A percentile compares a stretch with the other conserved stretches of the same genome.
Evolutionary conservation across 2,329 filamentous ascomycete species (phyloP).

Genomic region (Trichoderma sp.): DNA sequence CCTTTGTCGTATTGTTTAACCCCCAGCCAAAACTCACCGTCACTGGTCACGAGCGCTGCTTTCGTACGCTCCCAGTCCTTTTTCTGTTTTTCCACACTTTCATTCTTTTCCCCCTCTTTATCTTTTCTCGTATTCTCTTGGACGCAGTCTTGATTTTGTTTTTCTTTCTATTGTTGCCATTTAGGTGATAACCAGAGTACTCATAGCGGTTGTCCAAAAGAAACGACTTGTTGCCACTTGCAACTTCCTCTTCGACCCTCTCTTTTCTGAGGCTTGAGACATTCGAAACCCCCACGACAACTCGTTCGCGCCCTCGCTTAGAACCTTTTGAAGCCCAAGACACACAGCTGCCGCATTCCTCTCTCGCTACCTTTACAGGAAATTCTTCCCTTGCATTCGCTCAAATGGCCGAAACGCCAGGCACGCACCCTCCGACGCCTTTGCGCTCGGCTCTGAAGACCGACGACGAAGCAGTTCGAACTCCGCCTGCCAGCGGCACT

Average conservation of each 20-base stretch:
- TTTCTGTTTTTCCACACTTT: not conserved
- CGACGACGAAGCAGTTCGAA: conserved; percentile 48
- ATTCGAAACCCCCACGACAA: conserved; percentile 1
- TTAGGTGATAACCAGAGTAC: not conserved
- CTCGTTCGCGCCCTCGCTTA: not conserved
- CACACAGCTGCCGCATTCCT: not conserved
- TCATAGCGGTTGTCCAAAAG: not conserved
- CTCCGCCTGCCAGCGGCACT: conserved; percentile 43
- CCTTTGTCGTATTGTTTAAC: not conserved
- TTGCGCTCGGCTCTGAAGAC: conserved; percentile 51
- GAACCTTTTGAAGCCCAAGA: not conserved
- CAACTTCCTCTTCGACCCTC: not conserved
- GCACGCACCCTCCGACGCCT: conserved; percentile 32
- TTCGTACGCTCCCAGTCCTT: conserved; percentile 11
- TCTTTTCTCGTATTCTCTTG: not conserved
- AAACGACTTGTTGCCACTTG: not conserved
- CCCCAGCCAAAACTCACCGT: conserved; percentile 1
- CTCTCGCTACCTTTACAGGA: not conserved
- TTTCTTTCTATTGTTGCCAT: not conserved
- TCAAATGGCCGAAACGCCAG: conserved; percentile 37
- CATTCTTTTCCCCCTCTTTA: not conserved
- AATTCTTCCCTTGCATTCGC: not conserved
- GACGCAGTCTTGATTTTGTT: not conserved
- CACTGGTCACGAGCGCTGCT: conserved; percentile 19
- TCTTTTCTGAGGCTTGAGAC: not conserved